Conservation (phyloP, 2,329 filamentous ascomycete genomes). For the Pyricularia grisea region DNA sequence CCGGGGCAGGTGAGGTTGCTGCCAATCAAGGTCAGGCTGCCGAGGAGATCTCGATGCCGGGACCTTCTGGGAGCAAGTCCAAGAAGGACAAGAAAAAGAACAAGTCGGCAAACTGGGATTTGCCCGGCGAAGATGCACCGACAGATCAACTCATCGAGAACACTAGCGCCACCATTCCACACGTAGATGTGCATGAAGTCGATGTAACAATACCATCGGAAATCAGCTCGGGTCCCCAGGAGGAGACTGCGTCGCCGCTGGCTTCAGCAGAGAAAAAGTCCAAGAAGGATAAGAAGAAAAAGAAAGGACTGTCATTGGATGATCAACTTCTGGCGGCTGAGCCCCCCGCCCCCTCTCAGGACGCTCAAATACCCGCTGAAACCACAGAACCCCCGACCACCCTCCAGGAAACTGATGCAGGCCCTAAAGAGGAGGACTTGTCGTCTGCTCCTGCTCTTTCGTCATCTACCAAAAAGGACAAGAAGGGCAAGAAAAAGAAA, state of each 20-base stretch:
- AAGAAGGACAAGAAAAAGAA: slow-evolving; percentile 16
- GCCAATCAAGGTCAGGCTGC: not conserved
- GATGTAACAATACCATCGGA: not conserved
- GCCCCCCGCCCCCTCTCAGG: not conserved
- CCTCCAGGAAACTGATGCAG: not conserved
- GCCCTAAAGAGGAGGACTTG: not conserved
- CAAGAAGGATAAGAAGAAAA: slow-evolving; percentile 12
- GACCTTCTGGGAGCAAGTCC: slow-evolving; percentile 18
- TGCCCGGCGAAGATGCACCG: not conserved
- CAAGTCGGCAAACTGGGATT: not conserved
- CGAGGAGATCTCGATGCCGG: not conserved
- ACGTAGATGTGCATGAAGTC: not conserved
- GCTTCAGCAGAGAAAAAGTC: not conserved
- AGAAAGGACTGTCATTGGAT: slow-evolving; percentile 6
- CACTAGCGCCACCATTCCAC: not conserved
- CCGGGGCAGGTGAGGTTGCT: not conserved
- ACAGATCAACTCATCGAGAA: not conserved
- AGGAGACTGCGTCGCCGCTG: not conserved
- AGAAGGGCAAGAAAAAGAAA: slow-evolving; percentile 12
- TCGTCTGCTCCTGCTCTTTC: not conserved
- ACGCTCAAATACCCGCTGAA: not conserved
- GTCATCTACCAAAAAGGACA: slow-evolving; percentile 6
- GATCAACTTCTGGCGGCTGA: not conserved
- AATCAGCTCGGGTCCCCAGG: not conserved
- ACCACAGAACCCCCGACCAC: not conserved